A percentile compares a stretch with the other conserved stretches of the same genome.
Conservation (phyloP, 345 rosid genomes). For the Orychophragmus violaceus region DNA sequence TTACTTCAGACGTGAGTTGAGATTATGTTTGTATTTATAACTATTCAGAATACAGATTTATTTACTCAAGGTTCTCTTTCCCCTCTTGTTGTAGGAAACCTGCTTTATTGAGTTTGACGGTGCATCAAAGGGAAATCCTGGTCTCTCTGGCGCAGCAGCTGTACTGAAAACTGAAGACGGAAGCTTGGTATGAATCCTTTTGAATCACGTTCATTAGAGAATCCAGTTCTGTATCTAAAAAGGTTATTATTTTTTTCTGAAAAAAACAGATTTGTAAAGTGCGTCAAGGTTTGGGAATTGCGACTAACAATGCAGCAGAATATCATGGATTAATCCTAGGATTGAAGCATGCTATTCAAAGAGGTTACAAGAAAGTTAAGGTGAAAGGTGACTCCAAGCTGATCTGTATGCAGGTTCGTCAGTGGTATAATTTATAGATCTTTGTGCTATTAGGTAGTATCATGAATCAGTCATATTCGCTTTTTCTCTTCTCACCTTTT, state of each 20-base stretch:
- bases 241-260: neutral
- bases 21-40: neutral
- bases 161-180: constrained; percentile 63
- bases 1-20: constrained; percentile 17
- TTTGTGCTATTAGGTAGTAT: neutral
- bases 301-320: constrained; percentile 85
- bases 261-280: constrained; percentile 61
- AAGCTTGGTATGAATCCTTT: constrained; percentile 47
- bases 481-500: neutral
- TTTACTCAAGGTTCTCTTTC: neutral
- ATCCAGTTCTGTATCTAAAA: neutral
- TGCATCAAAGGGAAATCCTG: constrained; percentile 93
- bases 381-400: constrained; percentile 85
- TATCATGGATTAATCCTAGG: constrained; percentile 78
- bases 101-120: constrained; percentile 86
- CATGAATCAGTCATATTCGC: neutral
- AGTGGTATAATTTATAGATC: neutral
- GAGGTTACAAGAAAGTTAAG: constrained; percentile 54
- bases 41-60: neutral
- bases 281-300: constrained; percentile 74
- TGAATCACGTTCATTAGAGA: neutral
- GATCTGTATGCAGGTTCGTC: constrained; percentile 74
- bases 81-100: constrained; percentile 40
- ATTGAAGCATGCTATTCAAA: constrained; percentile 58
- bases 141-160: constrained; percentile 91